A percentile compares a stretch with the other conserved stretches of the same genome.
These are phyloP conservation scores for Debaryomyces singareniensis DNA, from an alignment of 1,139 yeast genomes.

Conservation along the genomic window DNA sequence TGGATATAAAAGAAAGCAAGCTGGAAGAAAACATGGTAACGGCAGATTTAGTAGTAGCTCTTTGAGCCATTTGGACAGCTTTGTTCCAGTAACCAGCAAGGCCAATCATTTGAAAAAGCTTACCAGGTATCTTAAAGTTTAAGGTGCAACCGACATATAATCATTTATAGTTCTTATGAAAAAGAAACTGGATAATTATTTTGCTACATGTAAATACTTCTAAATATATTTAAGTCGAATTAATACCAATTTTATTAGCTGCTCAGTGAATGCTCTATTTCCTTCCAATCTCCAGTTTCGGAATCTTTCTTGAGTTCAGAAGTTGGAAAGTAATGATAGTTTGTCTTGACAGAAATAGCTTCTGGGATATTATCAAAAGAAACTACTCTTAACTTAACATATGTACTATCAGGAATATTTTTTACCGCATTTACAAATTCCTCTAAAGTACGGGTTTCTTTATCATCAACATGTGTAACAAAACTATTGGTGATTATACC, in stretches of 20 bases:
- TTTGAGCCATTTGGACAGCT: slow-evolving; percentile 58
- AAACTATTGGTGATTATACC: slow-evolving; percentile 77
- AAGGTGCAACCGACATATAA: background rate
- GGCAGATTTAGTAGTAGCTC: slow-evolving; percentile 75
- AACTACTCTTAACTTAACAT: slow-evolving; percentile 73
- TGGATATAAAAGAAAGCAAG: slow-evolving; percentile 55
- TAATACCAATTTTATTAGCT: no score
- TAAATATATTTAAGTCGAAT: no score
- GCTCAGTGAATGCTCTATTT: slow-evolving; percentile 18
- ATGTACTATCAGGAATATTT: slow-evolving; percentile 68
- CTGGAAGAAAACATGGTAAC: slow-evolving; percentile 91
- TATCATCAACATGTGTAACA: slow-evolving; percentile 83
- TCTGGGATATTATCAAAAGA: slow-evolving; percentile 82
- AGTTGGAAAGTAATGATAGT: slow-evolving; percentile 89
- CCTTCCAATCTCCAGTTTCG: slow-evolving; percentile 45
- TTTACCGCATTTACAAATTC: slow-evolving; percentile 59
- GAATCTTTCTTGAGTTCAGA: slow-evolving; percentile 51
- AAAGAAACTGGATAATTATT: no score
- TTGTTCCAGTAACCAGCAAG: slow-evolving; percentile 47
- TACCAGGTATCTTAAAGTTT: slow-evolving; percentile 20
- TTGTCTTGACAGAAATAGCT: slow-evolving; percentile 81
- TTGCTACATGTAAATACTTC: no score
- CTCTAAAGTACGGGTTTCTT: slow-evolving; percentile 62
- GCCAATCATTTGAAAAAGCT: slow-evolving; percentile 53
- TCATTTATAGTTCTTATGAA: no score